Percentiles rank a stretch among this genome's conserved stretches.
phyloP scores from a whole-genome alignment of 371 early-diverging fungal genomes.

The Mortierella sp. region DNA sequence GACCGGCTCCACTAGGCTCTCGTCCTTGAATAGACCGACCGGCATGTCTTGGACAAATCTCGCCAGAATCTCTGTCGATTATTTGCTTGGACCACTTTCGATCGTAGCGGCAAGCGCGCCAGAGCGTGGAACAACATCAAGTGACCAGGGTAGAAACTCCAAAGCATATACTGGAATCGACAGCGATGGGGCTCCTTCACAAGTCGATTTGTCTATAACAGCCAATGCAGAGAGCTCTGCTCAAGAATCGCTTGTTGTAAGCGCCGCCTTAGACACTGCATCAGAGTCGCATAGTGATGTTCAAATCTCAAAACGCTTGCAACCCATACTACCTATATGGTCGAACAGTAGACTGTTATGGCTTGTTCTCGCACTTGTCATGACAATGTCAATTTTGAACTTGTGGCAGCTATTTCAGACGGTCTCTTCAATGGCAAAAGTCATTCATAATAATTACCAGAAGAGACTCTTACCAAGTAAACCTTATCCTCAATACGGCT shows the following conservation, averaged over 20 bases:
- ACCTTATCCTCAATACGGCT: not conserved
- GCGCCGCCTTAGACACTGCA: too few species aligned
- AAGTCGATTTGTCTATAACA: not conserved
- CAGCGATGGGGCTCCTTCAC: not conserved
- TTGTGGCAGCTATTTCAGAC: not conserved
- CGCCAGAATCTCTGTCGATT: not conserved
- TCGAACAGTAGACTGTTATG: not conserved
- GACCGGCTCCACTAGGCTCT: not conserved
- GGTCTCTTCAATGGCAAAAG: conserved; percentile 3
- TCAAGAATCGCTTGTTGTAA: not conserved
- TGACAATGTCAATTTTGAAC: conserved; percentile 4
- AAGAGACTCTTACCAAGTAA: not conserved
- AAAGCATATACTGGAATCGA: not conserved
- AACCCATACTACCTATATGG: too few species aligned
- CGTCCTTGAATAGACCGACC: not conserved
- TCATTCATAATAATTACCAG: not conserved
- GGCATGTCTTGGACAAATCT: not conserved
- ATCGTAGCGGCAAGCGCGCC: not conserved
- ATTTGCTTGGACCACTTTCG: not conserved
- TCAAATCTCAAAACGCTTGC: not conserved
- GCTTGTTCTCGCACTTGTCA: conserved; percentile 4
- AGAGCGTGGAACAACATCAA: not conserved
- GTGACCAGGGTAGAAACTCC: not conserved
- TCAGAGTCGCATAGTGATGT: not conserved
- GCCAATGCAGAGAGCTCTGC: not conserved